phyloP scores from a whole-genome alignment of 129 eudicot species.

The Arctium minus region DNA sequence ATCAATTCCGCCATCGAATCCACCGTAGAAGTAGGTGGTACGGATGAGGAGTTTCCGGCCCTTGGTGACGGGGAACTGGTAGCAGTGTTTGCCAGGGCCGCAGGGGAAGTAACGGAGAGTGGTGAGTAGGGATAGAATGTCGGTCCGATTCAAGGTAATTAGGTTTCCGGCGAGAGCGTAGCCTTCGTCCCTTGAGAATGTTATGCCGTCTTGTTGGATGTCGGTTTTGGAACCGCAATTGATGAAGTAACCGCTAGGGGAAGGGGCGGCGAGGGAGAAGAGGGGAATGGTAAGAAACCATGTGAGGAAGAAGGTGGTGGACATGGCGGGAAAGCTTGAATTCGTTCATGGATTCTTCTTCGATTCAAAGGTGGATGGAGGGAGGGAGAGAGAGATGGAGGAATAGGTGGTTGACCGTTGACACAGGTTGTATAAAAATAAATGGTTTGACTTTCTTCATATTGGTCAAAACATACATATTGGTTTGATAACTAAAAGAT shows the following conservation, averaged over 20 bases:
- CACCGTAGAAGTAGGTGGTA: constrained; percentile 75
- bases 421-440: not conserved
- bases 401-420: not conserved
- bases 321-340: constrained; percentile 41
- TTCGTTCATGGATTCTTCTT: not conserved
- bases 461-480: not conserved
- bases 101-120: constrained; percentile 62
- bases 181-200: constrained; percentile 45
- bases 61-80: constrained; percentile 47
- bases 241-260: constrained; percentile 51
- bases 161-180: constrained; percentile 47
- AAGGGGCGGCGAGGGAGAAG: constrained; percentile 24
- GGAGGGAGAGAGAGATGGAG: not conserved
- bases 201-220: constrained; percentile 38
- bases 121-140: constrained; percentile 40
- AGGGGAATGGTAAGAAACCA: constrained; percentile 52
- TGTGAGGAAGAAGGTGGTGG: constrained; percentile 42
- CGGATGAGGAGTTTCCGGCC: constrained; percentile 54
- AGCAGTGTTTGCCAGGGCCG: constrained; percentile 51
- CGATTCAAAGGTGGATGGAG: not conserved
- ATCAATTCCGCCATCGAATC: constrained; percentile 63
- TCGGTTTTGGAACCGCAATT: constrained; percentile 62
- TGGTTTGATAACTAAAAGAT: not conserved
- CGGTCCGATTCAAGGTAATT: constrained; percentile 37
- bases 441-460: not conserved